Percentiles rank a stretch among this genome's conserved stretches.
phyloP scores from a whole-genome alignment of 163 green algal species.

The Dunaliella salina region DNA sequence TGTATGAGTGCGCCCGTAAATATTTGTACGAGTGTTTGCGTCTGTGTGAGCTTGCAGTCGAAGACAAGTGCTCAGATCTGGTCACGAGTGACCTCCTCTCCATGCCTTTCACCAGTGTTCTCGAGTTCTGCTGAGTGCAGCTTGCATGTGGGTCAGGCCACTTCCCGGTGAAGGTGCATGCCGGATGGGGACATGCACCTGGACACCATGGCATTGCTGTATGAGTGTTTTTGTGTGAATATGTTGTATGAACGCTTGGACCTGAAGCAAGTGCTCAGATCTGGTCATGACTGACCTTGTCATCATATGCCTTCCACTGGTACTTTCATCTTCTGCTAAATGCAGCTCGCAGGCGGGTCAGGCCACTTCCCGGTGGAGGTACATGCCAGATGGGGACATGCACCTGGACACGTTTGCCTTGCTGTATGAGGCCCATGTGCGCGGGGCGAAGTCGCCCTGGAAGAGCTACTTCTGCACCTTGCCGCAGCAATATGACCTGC shows the following conservation, averaged over 20 bases:
- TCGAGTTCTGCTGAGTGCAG: too few species aligned
- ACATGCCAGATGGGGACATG: background rate
- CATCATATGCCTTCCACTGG: background rate
- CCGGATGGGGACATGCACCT: background rate
- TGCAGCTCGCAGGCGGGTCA: background rate
- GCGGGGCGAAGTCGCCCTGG: background rate
- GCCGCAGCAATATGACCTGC: conserved; percentile 1
- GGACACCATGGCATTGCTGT: too few species aligned
- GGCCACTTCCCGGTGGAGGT: background rate
- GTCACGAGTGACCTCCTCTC: too few species aligned
- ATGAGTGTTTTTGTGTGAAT: too few species aligned
- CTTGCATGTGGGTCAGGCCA: too few species aligned
- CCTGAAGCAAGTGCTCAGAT: too few species aligned
- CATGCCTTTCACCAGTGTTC: background rate
- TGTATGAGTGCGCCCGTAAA: too few species aligned
- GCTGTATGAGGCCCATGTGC: background rate
- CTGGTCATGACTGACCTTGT: too few species aligned
- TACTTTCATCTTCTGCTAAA: background rate
- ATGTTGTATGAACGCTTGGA: background rate
- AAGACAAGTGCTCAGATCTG: too few species aligned
- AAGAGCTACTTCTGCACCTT: conserved; percentile 4
- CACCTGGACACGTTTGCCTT: background rate
- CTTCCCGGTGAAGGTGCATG: too few species aligned
- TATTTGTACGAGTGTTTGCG: too few species aligned
- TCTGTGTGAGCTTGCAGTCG: too few species aligned